Conservation (phyloP, 345 rosid species). For the Camelina sativa region DNA sequence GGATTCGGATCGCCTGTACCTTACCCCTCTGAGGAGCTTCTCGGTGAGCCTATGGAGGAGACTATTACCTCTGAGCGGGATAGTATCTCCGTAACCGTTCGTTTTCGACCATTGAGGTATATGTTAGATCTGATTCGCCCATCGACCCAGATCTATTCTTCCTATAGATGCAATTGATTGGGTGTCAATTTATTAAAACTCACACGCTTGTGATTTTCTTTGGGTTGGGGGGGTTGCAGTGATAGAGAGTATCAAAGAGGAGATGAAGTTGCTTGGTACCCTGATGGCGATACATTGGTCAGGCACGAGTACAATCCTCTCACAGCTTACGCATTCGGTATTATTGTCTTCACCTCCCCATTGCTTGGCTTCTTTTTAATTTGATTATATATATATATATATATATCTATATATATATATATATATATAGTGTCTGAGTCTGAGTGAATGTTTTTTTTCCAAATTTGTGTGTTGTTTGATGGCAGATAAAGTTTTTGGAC, state of each 20-base stretch:
- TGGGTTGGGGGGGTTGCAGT: conserved; percentile 46
- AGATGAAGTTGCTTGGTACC: conserved; percentile 95
- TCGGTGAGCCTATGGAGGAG: conserved; percentile 66
- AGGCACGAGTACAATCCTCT: conserved; percentile 88
- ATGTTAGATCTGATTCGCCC: conserved; percentile 42
- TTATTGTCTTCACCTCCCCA: conserved; percentile 38
- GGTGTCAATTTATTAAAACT: conserved; percentile 18
- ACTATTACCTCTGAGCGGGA: conserved; percentile 70
- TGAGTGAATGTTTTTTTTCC: background rate
- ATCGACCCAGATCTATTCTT: conserved; percentile 53
- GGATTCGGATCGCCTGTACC: conserved; percentile 55
- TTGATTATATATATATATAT: background rate
- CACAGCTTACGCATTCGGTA: conserved; percentile 94
- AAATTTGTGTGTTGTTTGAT: conserved; percentile 18
- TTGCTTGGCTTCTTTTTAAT: background rate
- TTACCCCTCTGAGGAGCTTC: conserved; percentile 71
- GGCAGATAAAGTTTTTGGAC: conserved; percentile 91
- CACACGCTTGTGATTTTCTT: conserved; percentile 16
- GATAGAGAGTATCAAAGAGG: conserved; percentile 94
- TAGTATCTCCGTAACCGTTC: conserved; percentile 96
- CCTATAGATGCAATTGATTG: conserved; percentile 6
- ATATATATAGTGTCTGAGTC: background rate
- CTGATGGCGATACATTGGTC: conserved; percentile 93
- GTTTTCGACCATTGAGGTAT: conserved; percentile 96
- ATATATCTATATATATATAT: background rate